phyloP scores from a whole-genome alignment of 2,329 filamentous ascomycete genomes.

The Talaromyces albobiverticillius region DNA sequence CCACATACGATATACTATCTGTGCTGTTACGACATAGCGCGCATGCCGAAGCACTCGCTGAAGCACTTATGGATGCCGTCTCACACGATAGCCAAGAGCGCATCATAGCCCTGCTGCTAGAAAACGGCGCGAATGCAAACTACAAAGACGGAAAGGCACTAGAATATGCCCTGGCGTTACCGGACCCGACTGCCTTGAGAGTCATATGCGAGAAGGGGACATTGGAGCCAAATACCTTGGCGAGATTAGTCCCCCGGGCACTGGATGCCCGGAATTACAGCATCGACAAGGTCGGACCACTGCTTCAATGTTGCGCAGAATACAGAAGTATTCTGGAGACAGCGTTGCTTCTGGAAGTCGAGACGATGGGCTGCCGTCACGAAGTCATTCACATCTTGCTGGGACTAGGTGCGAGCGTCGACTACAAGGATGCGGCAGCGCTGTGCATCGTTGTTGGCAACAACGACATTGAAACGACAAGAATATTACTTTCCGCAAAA shows the following conservation, averaged over 20 bases:
- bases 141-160: background rate
- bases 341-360: background rate
- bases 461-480: slow-evolving; percentile 1
- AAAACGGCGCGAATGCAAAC: background rate
- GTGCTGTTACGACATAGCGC: background rate
- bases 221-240: background rate
- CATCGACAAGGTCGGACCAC: background rate
- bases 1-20: background rate
- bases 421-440: slow-evolving; percentile 2
- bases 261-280: background rate
- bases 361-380: background rate
- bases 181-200: background rate
- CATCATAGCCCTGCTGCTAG: background rate
- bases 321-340: background rate
- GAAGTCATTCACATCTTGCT: background rate
- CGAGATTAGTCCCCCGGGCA: background rate
- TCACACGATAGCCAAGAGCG: background rate
- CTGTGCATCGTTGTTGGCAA: background rate
- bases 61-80: background rate
- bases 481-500: background rate
- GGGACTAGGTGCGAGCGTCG: background rate
- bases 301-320: background rate
- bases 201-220: background rate
- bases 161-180: background rate
- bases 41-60: background rate